These are phyloP conservation scores for Thalassiosira exigua DNA, from an alignment of 352 stramenopile species.

Conservation along the genomic window DNA sequence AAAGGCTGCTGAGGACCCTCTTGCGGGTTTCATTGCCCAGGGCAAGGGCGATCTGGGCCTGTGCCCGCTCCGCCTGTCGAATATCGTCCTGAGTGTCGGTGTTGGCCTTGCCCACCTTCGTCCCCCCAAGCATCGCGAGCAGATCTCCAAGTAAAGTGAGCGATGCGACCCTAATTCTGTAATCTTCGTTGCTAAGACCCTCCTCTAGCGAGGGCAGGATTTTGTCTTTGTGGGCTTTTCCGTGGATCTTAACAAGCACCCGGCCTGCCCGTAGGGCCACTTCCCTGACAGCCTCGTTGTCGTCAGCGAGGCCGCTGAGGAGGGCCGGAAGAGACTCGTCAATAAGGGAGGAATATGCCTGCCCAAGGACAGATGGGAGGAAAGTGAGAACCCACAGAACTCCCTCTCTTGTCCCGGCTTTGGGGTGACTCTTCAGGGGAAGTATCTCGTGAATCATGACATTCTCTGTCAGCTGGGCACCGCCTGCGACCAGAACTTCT, in stretches of 20 bases:
- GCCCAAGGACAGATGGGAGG: conserved; percentile 93
- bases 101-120: conserved; percentile 90
- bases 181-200: conserved; percentile 97
- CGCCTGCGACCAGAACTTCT: conserved; percentile 88
- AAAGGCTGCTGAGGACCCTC: conserved; percentile 96
- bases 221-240: conserved; percentile 95
- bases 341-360: conserved; percentile 93
- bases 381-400: conserved; percentile 99
- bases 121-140: conserved; percentile 97
- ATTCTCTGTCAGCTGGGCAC: conserved; percentile 73
- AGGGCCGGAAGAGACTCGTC: conserved; percentile 95
- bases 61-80: conserved; percentile 75
- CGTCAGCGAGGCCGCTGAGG: conserved; percentile 96
- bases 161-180: conserved; percentile 97
- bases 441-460: conserved; percentile 94
- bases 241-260: conserved; percentile 97
- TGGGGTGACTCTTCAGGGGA: conserved; percentile 92
- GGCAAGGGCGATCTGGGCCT: conserved; percentile 85
- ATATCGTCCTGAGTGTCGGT: conserved; percentile 89
- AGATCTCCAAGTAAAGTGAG: conserved; percentile 94
- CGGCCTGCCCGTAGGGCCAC: conserved; percentile 95
- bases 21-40: conserved; percentile 94
- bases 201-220: conserved; percentile 96
- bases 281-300: conserved; percentile 97
- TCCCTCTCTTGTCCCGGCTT: conserved; percentile 95